A percentile compares a stretch with the other conserved stretches of the same genome.
phyloP scores from a whole-genome alignment of 2,329 filamentous ascomycete species.

The Penicillium verrucosum region DNA sequence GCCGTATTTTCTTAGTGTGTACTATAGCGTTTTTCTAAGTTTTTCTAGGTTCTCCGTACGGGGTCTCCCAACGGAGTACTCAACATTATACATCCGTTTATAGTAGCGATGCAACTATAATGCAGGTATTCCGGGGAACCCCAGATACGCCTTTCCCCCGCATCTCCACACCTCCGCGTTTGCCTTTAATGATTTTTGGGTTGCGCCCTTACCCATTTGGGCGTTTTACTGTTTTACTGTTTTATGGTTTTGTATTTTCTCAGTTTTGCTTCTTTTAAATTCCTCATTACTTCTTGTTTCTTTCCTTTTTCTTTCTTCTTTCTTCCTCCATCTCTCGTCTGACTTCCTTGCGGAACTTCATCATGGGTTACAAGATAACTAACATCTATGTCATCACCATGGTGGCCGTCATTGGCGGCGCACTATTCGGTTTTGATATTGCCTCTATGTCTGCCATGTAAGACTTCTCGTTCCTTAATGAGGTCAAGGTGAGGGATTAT shows the following conservation, averaged over 20 bases:
- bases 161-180: background rate
- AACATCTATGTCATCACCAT: slow-evolving; percentile 60
- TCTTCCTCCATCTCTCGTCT: background rate
- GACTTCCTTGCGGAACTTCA: slow-evolving; percentile 8
- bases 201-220: background rate
- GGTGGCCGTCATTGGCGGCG: slow-evolving; percentile 62
- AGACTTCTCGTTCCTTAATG: background rate
- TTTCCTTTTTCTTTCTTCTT: background rate
- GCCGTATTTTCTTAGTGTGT: background rate
- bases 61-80: background rate
- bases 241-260: background rate
- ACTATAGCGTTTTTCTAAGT: background rate
- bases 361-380: slow-evolving; percentile 43
- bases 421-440: slow-evolving; percentile 76
- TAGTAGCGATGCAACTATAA: background rate
- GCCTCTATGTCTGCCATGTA: slow-evolving; percentile 66
- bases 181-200: background rate
- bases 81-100: background rate
- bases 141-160: background rate
- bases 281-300: background rate
- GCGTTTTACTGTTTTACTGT: background rate
- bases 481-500: too few species aligned
- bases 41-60: background rate
- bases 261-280: background rate
- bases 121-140: background rate